Evolutionary conservation across 1,284 basidiomycete genomes (phyloP).

Genomic region (Somion occarium): DNA sequence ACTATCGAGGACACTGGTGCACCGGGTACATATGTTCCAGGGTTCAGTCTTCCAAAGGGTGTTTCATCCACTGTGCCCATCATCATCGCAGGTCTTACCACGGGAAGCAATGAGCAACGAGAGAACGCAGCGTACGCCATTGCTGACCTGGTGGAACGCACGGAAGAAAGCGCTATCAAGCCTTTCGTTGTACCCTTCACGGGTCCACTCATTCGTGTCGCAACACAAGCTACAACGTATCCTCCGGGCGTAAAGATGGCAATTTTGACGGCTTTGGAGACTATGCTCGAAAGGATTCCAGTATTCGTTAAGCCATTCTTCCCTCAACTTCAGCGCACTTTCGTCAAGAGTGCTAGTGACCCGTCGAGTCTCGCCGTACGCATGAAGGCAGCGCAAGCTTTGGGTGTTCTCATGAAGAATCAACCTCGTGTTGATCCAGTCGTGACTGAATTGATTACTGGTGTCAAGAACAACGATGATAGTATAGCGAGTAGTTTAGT

Average conservation of each 20-base stretch:
- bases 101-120: slow-evolving; percentile 78
- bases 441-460: slow-evolving; percentile 80
- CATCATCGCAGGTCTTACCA: slow-evolving; percentile 83
- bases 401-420: slow-evolving; percentile 91
- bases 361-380: slow-evolving; percentile 77
- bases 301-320: slow-evolving; percentile 96
- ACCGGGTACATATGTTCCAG: slow-evolving; percentile 77
- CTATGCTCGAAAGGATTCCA: slow-evolving; percentile 83
- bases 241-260: slow-evolving; percentile 90
- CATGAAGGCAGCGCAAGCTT: slow-evolving; percentile 75
- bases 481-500: slow-evolving; percentile 74
- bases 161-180: slow-evolving; percentile 87
- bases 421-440: slow-evolving; percentile 86
- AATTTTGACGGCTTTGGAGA: slow-evolving; percentile 78
- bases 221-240: slow-evolving; percentile 82
- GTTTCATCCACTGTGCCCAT: slow-evolving; percentile 86
- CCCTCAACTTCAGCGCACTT: slow-evolving; percentile 95
- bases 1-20: slow-evolving; percentile 86
- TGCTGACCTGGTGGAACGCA: slow-evolving; percentile 90
- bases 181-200: slow-evolving; percentile 96
- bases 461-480: slow-evolving; percentile 66
- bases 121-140: slow-evolving; percentile 96
- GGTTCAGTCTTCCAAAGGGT: slow-evolving; percentile 88
- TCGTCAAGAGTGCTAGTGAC: slow-evolving; percentile 92
- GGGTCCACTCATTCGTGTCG: slow-evolving; percentile 92